A percentile compares a stretch with the other conserved stretches of the same genome.
Evolutionary conservation across 257 asterid species (phyloP).

Genomic region (Solanum corneliomulleri): DNA sequence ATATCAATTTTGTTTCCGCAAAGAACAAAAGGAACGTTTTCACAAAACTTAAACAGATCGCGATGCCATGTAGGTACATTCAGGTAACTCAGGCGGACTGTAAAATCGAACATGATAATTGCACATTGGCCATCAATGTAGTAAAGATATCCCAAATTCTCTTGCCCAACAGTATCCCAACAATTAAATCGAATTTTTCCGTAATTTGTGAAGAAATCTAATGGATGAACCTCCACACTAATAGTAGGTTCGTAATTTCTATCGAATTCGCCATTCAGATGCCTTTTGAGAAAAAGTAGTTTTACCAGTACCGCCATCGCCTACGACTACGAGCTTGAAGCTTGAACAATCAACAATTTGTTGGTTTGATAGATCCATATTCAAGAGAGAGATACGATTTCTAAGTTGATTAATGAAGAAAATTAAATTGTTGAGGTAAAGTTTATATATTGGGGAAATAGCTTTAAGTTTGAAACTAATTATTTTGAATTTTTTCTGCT

Average conservation of each 20-base stretch:
- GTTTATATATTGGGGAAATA: neutral
- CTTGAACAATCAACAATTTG: neutral
- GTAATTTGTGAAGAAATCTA: neutral
- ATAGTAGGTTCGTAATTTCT: conserved; percentile 22
- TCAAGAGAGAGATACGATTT: neutral
- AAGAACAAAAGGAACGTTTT: neutral
- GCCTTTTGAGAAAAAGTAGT: neutral
- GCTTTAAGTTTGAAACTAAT: neutral
- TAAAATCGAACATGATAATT: neutral
- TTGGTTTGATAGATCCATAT: neutral
- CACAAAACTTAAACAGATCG: neutral
- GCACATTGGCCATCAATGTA: conserved; percentile 13
- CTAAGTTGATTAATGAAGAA: neutral
- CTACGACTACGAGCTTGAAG: neutral
- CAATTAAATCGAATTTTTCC: conserved; percentile 59
- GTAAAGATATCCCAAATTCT: conserved; percentile 65
- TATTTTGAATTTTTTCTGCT: neutral
- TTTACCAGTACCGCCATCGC: neutral
- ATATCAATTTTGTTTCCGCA: neutral
- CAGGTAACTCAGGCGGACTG: neutral
- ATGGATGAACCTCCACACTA: conserved; percentile 64
- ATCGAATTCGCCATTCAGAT: neutral
- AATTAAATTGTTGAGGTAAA: neutral
- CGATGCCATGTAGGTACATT: neutral
- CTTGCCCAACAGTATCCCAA: conserved; percentile 78